These are phyloP conservation scores for Exophiala bonariae DNA, from an alignment of 2,329 filamentous ascomycete genomes.

Conservation along the genomic window DNA sequence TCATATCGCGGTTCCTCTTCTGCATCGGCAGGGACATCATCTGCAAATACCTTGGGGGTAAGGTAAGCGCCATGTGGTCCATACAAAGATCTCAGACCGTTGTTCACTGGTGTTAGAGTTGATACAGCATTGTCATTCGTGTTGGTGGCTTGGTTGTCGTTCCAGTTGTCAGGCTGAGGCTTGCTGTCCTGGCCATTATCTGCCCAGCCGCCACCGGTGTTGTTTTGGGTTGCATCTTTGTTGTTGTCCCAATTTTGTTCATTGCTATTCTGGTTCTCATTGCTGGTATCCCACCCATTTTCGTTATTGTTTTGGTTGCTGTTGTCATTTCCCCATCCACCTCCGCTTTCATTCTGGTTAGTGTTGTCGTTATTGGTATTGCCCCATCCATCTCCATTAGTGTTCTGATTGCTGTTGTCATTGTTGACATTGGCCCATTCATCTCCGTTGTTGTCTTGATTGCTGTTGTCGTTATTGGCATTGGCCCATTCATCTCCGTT, in stretches of 20 bases:
- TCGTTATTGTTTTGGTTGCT: background rate
- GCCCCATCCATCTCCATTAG: background rate
- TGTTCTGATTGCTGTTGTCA: background rate
- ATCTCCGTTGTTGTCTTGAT: background rate
- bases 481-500: background rate
- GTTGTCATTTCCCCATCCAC: background rate
- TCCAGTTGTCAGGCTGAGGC: background rate
- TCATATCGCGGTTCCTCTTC: slow-evolving; percentile 29
- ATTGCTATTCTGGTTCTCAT: background rate
- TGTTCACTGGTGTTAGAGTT: background rate
- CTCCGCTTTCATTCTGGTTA: background rate
- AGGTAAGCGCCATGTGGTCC: slow-evolving; percentile 28
- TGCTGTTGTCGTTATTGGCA: background rate
- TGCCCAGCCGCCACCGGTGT: slow-evolving; percentile 1
- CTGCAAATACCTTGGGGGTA: slow-evolving; percentile 12
- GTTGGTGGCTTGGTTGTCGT: slow-evolving; percentile 2
- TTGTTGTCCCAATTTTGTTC: slow-evolving; percentile 1
- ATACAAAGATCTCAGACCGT: slow-evolving; percentile 16
- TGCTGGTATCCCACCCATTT: too few species aligned
- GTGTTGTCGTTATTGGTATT: slow-evolving; percentile 1
- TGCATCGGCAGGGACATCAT: slow-evolving; percentile 12
- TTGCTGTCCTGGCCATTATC: background rate
- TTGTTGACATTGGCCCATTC: background rate
- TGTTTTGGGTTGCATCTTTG: background rate
- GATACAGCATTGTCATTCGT: slow-evolving; percentile 5